Base-by-base conservation (phyloP, 1,139 yeast species). In the Nadsonia commutata region DNA sequence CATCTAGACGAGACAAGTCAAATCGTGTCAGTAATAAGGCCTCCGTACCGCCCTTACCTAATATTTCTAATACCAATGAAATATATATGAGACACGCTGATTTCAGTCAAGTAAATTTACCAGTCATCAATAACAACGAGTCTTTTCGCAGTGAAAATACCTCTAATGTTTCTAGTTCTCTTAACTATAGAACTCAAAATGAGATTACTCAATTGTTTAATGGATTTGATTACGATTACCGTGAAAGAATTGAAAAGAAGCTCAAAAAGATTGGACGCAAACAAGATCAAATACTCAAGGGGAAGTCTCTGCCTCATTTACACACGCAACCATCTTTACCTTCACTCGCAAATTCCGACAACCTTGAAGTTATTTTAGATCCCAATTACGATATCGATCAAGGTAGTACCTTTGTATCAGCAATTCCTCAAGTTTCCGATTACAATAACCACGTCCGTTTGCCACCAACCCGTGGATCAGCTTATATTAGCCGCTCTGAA, bases 161-260 rank as follows among this genome's bases (percentile, higher is more conserved):
- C 13, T 27, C 33, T 27, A 16, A 27, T 3, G 13, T 27, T 6
- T 27, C 33, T 11, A 27, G 33, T 16, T 6, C 33, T 9, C n/a
- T 27, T 16, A 27, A 27, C 13, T 27, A 13, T 27, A 7, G 33
- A 9, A 27, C 33, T 8, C 33, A 27, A 13, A 27, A 27, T 8
- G 33, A 42, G 18, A 42, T 42, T 4, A 36, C 37, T 18, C 39
- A 19, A 27, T 18, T 42, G 11, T 42, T 42, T 22, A 37, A 33
- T 18, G 44, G 44, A 6, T 42, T 42, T 11, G 44, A 42, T 8
- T 42, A 8, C 16, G 44, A 42, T 36, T 42, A 42, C 41, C 21
- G 44, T 38, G 44, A 42, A 40, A 42, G 39, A 36, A 42, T 42
- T 39, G 44, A 42, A 36, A 42, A 38, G 39, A 42, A 42, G 36